Percentiles rank a stretch among this genome's conserved stretches.
Evolutionary conservation across 1,139 yeast species (phyloP).

Genomic region (Chernovozyma sophiae-reginae): DNA sequence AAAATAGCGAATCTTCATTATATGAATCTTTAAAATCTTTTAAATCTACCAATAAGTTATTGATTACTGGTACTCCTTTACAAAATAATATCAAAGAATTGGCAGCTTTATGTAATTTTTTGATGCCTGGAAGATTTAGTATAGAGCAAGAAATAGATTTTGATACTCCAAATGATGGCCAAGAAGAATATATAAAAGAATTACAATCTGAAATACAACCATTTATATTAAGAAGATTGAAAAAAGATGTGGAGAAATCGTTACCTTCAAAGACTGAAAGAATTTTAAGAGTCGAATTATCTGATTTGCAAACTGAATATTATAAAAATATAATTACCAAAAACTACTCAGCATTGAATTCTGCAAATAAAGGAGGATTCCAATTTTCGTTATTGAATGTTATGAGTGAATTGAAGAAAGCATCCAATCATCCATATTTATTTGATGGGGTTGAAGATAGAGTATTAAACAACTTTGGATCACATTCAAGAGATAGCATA

Average conservation of each 20-base stretch:
- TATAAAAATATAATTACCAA: conserved; percentile 89
- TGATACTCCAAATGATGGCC: conserved; percentile 80
- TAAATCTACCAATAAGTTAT: conserved; percentile 75
- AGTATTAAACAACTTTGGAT: conserved; percentile 61
- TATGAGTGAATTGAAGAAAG: conserved; percentile 94
- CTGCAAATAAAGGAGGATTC: conserved; percentile 70
- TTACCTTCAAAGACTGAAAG: conserved; percentile 94
- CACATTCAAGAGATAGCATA: conserved; percentile 68
- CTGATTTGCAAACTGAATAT: conserved; percentile 93
- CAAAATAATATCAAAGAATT: conserved; percentile 94
- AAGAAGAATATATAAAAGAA: conserved; percentile 83
- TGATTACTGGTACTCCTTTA: conserved; percentile 96
- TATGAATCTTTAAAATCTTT: conserved; percentile 85
- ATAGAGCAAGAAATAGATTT: conserved; percentile 95
- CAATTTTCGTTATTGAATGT: conserved; percentile 85
- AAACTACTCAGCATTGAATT: conserved; percentile 85
- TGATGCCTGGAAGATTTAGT: conserved; percentile 89
- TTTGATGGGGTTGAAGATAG: conserved; percentile 91
- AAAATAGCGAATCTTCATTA: conserved; percentile 88
- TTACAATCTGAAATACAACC: conserved; percentile 85
- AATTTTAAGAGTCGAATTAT: conserved; percentile 87
- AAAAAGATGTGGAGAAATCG: conserved; percentile 96
- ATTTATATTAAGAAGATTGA: conserved; percentile 83
- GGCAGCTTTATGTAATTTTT: conserved; percentile 89
- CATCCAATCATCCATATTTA: conserved; percentile 93